A percentile compares a stretch with the other conserved stretches of the same genome.
These are phyloP conservation scores for Multifurca ochricompacta DNA, from an alignment of 768 basidiomycete species.

Conservation along the genomic window DNA sequence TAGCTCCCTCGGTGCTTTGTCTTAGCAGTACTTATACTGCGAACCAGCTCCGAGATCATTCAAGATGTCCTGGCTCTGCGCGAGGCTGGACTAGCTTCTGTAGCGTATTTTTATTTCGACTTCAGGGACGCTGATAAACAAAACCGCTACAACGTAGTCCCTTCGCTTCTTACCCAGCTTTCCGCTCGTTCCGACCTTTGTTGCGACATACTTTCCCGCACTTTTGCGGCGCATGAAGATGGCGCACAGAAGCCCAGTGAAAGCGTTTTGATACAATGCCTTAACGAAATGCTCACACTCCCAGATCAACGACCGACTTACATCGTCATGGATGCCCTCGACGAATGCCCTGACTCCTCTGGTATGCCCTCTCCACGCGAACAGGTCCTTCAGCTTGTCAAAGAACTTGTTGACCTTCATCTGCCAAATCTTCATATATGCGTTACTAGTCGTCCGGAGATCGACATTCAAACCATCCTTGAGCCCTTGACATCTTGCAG, in stretches of 20 bases:
- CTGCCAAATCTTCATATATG: background rate
- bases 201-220: too few relatives aligned
- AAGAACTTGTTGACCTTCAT: too few relatives aligned
- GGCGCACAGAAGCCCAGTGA: too few relatives aligned
- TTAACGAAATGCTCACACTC: background rate
- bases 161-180: background rate
- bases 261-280: too few relatives aligned
- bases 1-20: background rate
- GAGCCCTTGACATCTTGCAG: too few relatives aligned
- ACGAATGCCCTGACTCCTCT: background rate
- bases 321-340: too few relatives aligned
- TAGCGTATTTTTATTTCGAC: too few relatives aligned
- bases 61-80: background rate
- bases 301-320: background rate
- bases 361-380: background rate
- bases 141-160: too few relatives aligned
- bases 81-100: background rate
- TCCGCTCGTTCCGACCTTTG: background rate
- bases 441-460: too few relatives aligned
- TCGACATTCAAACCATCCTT: too few relatives aligned
- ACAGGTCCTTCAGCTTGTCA: background rate
- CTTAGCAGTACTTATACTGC: background rate
- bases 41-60: background rate
- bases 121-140: too few relatives aligned
- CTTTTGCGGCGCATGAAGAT: background rate